Evolutionary conservation across 805 yeast genomes (phyloP).

Genomic region (Lachancea sp.): DNA sequence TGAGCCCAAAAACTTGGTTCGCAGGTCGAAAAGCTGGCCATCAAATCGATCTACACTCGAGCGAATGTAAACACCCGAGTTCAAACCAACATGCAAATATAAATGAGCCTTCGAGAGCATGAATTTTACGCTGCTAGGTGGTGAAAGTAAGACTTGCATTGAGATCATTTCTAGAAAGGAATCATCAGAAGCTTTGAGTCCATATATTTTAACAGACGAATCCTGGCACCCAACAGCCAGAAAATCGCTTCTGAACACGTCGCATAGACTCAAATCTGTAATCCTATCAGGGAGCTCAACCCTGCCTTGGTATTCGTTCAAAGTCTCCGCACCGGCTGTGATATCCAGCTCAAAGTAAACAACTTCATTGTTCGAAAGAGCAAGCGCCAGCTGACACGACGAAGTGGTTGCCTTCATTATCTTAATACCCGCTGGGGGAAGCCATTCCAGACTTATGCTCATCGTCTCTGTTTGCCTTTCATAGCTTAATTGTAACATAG

Average conservation of each 20-base stretch:
- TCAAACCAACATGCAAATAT: slow-evolving; percentile 69
- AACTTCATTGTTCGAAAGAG: slow-evolving; percentile 64
- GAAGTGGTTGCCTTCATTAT: slow-evolving; percentile 58
- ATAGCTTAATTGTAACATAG: slow-evolving; percentile 50
- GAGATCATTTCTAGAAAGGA: slow-evolving; percentile 54
- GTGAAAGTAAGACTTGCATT: slow-evolving; percentile 59
- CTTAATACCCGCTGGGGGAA: slow-evolving; percentile 69
- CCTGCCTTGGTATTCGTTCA: slow-evolving; percentile 64
- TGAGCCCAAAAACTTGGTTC: slow-evolving; percentile 69
- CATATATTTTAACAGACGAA: slow-evolving; percentile 59
- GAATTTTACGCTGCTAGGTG: slow-evolving; percentile 35
- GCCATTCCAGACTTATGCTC: slow-evolving; percentile 53
- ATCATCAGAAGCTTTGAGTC: slow-evolving; percentile 45
- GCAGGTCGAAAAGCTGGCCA: slow-evolving; percentile 59
- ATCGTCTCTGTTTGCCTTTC: slow-evolving; percentile 19
- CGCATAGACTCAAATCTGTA: slow-evolving; percentile 45
- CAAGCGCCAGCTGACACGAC: slow-evolving; percentile 60
- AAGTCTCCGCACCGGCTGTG: slow-evolving; percentile 43
- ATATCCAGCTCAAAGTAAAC: slow-evolving; percentile 73
- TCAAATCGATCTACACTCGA: slow-evolving; percentile 49
- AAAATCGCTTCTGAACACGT: slow-evolving; percentile 45
- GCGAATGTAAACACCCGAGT: slow-evolving; percentile 73
- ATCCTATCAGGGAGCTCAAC: slow-evolving; percentile 48
- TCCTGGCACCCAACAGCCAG: slow-evolving; percentile 71
- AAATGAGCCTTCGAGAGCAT: slow-evolving; percentile 16